phyloP scores from a whole-genome alignment of 2,329 filamentous ascomycete genomes.

The Aspergillus pseudoviridinutans region DNA sequence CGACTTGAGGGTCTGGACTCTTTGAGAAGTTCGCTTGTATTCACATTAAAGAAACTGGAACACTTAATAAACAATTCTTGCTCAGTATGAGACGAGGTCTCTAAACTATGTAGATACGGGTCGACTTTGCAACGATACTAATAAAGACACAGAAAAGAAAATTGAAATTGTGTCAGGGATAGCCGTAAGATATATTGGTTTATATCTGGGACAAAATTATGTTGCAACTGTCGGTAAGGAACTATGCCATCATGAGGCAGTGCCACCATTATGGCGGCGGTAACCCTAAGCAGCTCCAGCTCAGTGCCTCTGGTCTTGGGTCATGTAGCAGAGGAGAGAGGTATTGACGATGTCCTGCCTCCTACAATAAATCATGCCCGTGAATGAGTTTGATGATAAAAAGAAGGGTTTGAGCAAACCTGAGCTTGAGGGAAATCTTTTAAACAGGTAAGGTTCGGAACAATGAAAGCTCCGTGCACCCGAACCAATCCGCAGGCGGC shows the following conservation, averaged over 20 bases:
- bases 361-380: slow-evolving; percentile 65
- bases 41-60: neutral
- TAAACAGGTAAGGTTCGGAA: slow-evolving; percentile 25
- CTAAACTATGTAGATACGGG: neutral
- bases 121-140: neutral
- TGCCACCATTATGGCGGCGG: slow-evolving; percentile 14
- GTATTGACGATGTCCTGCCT: slow-evolving; percentile 46
- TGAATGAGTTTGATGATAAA: slow-evolving; percentile 50
- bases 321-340: slow-evolving; percentile 59
- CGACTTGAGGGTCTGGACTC: neutral
- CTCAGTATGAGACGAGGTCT: neutral
- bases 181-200: neutral
- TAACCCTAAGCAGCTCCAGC: slow-evolving; percentile 60
- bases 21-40: neutral
- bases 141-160: neutral
- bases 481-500: slow-evolving; percentile 36
- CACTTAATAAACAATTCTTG: neutral
- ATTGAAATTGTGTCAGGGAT: neutral
- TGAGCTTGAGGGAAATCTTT: slow-evolving; percentile 15
- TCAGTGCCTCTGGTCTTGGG: slow-evolving; percentile 60
- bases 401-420: slow-evolving; percentile 30
- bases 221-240: slow-evolving; percentile 66
- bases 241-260: slow-evolving; percentile 54
- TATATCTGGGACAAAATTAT: slow-evolving; percentile 25
- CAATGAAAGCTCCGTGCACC: slow-evolving; percentile 25